Base-by-base conservation (phyloP, 495 filamentous ascomycete genomes). In the Aspergillus mulundensis region DNA sequence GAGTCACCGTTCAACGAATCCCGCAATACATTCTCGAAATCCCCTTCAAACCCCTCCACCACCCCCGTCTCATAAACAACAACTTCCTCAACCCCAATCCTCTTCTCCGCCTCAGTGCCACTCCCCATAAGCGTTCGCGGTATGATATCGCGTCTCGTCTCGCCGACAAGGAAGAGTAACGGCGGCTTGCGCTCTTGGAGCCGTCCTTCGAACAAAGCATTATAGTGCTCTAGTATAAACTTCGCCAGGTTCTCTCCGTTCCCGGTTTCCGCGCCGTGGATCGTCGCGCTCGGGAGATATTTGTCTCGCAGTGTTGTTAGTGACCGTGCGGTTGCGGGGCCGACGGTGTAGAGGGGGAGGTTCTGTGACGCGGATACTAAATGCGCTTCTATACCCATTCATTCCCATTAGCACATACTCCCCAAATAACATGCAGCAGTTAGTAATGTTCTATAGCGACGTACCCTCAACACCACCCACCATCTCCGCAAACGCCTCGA, bases 61-160 rank as follows among this genome's bases (percentile, higher is more conserved):
- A 91, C 89, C 0, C 82, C 82, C 4, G 93, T 96, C 56, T 90
- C 87, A 65, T 98, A 98, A 14, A 96, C 81, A 0, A 89, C 84
- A 5, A 89, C 62, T 68, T 97, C 92, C 19, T 89, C 80, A 2
- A 97, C 86, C 4, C 58, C 47, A 3, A 92, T 85, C 55, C 77
- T 69, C 34, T 68, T 66, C 14, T 63, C 56, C 0, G 50, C 56
- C 0, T 74, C 64, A 15, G 87, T 65, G 0, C 57, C 61, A 0
- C 72, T 59, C 7, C 74, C 77, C 74, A 83, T 87, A 6, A 98
- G 71, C 12, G 83, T 88, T 56, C 79, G 85, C 1, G 94, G 93
- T 54, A 98, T 96, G 56, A 95, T 80, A 66, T 96, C 94, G 18
- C 94, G 74, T 28, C 89, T 79, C 67, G 89, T 86, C 60, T 96